Conservation (phyloP, 108 stramenopile genomes). For the Nitzschia sp. region DNA sequence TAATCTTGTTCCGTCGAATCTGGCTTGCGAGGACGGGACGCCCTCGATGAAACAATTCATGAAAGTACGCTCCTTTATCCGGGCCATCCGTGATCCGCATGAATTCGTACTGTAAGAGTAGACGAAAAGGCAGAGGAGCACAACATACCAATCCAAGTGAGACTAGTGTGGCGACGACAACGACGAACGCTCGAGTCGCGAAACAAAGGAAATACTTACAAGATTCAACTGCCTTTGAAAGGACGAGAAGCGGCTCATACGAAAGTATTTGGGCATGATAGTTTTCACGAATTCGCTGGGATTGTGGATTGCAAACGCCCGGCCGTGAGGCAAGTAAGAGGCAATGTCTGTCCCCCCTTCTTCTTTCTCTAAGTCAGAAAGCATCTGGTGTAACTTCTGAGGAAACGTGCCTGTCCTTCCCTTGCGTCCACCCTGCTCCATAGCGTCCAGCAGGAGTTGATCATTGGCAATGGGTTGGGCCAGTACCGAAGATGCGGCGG, state of each 20-base stretch:
- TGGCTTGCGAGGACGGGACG: slow-evolving; percentile 47
- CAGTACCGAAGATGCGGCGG: neutral
- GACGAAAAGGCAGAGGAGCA: slow-evolving; percentile 55
- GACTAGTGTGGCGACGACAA: too few relatives aligned
- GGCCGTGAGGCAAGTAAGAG: slow-evolving; percentile 67
- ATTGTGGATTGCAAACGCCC: slow-evolving; percentile 67
- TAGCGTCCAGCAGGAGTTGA: slow-evolving; percentile 9
- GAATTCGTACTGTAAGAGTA: slow-evolving; percentile 64
- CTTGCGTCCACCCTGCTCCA: slow-evolving; percentile 11
- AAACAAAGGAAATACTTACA: too few relatives aligned
- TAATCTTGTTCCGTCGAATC: slow-evolving; percentile 73
- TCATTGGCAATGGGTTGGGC: neutral
- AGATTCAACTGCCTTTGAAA: slow-evolving; percentile 92
- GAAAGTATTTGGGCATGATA: slow-evolving; percentile 85
- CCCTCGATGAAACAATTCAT: slow-evolving; percentile 62
- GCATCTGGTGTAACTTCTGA: slow-evolving; percentile 72
- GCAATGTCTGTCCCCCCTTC: slow-evolving; percentile 38
- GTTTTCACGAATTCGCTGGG: slow-evolving; percentile 57
- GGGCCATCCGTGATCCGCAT: slow-evolving; percentile 50
- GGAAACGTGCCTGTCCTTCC: slow-evolving; percentile 48
- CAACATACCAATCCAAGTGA: too few relatives aligned
- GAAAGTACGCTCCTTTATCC: slow-evolving; percentile 63
- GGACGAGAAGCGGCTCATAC: slow-evolving; percentile 72
- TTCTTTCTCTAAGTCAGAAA: slow-evolving; percentile 67
- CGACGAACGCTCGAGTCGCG: too few relatives aligned